Conservation (phyloP, 257 asterid genomes). For the Solanum tarijense region DNA sequence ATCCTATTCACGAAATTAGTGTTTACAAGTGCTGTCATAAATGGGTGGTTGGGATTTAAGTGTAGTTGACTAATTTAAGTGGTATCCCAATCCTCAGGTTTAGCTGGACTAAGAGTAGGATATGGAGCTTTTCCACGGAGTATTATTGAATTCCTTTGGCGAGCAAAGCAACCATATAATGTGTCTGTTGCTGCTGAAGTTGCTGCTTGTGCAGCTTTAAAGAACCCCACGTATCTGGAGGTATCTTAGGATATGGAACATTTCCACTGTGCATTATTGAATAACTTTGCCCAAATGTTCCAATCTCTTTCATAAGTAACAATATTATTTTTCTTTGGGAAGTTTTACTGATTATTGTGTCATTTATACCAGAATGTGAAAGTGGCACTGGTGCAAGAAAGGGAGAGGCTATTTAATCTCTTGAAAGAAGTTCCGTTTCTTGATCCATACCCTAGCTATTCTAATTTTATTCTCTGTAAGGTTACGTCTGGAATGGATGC, state of each 20-base stretch:
- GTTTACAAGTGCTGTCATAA: not conserved
- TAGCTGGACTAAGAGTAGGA: constrained; percentile 94
- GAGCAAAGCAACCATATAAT: constrained; percentile 97
- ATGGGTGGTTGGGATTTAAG: not conserved
- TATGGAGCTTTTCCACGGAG: constrained; percentile 93
- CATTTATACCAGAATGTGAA: constrained; percentile 63
- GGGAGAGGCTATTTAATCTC: constrained; percentile 69
- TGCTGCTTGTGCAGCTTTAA: constrained; percentile 88
- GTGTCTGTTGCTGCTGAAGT: constrained; percentile 98
- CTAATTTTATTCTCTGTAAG: constrained; percentile 89
- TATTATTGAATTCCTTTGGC: constrained; percentile 85
- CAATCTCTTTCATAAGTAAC: not conserved
- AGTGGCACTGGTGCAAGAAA: constrained; percentile 79
- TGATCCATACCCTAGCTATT: constrained; percentile 78
- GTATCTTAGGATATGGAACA: constrained; percentile 15
- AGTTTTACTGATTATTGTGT: constrained; percentile 1
- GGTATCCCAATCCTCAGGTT: constrained; percentile 34
- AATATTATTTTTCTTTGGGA: not conserved
- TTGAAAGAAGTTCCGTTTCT: constrained; percentile 87
- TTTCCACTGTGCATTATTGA: not conserved
- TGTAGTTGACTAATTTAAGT: not conserved
- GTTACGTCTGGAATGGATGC: constrained; percentile 88
- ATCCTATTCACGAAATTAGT: not conserved
- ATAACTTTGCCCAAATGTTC: not conserved
- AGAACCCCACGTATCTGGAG: constrained; percentile 81